phyloP scores from a whole-genome alignment of 2,329 filamentous ascomycete genomes.

The Diaporthe sp. region DNA sequence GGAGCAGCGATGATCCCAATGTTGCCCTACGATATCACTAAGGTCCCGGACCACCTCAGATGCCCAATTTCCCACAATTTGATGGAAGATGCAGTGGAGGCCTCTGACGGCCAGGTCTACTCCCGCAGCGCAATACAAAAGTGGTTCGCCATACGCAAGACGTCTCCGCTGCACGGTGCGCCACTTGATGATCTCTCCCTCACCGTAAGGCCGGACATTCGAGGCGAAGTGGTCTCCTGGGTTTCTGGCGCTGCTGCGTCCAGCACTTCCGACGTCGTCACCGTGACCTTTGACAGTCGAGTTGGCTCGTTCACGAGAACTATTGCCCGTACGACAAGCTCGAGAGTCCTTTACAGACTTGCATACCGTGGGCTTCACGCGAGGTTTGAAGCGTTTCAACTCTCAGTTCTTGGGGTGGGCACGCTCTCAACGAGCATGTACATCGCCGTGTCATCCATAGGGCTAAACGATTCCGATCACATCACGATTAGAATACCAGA shows the following conservation, averaged over 20 bases:
- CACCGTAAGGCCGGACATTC: not conserved
- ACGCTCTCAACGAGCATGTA: not conserved
- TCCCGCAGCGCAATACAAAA: constrained; percentile 9
- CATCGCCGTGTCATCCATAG: not conserved
- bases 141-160: constrained; percentile 17
- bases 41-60: constrained; percentile 20
- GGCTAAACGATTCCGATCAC: not conserved
- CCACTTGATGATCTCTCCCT: constrained; percentile 2
- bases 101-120: constrained; percentile 11
- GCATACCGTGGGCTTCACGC: constrained; percentile 25
- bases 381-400: constrained; percentile 11
- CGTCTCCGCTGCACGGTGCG: constrained; percentile 17
- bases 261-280: not conserved
- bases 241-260: not conserved
- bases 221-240: not conserved
- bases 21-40: not conserved
- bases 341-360: constrained; percentile 15
- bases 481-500: constrained; percentile 22
- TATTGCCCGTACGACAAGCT: not conserved
- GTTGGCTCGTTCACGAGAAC: constrained; percentile 17
- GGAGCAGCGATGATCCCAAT: not conserved
- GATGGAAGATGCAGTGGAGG: constrained; percentile 32
- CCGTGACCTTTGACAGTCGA: constrained; percentile 25
- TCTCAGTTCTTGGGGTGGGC: not conserved
- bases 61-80: constrained; percentile 28